Conservation (phyloP, 148 eudicot species). For the Persicaria tinctoria region DNA sequence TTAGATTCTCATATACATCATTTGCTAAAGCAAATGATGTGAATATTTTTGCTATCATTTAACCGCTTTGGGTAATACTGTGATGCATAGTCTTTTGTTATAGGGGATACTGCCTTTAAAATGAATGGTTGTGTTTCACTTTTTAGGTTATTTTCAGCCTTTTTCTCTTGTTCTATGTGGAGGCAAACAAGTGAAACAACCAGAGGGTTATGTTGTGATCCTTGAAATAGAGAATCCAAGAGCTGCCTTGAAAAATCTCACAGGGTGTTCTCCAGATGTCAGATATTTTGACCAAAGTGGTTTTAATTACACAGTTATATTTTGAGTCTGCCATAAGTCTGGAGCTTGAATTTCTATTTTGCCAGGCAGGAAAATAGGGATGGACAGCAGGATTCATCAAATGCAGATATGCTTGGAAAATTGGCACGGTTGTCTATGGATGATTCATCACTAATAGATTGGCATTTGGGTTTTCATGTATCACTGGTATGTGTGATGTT, state of each 20-base stretch:
- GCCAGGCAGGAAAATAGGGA: constrained; percentile 69
- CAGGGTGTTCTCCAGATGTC: neutral
- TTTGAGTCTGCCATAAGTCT: neutral
- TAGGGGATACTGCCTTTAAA: neutral
- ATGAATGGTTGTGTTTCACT: neutral
- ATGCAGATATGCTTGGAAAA: constrained; percentile 44
- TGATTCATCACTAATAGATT: constrained; percentile 68
- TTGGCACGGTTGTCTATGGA: constrained; percentile 49
- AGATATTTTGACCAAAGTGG: neutral
- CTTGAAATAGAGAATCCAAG: neutral
- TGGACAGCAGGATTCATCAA: constrained; percentile 42
- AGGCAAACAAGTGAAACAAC: neutral
- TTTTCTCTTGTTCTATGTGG: neutral
- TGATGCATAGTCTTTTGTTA: neutral
- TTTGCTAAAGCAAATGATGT: neutral
- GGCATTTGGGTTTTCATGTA: constrained; percentile 93
- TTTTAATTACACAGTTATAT: neutral
- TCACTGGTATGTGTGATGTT: constrained; percentile 45
- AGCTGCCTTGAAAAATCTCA: neutral
- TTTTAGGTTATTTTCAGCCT: neutral
- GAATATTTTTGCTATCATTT: neutral
- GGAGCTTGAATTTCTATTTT: constrained; percentile 14
- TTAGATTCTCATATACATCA: neutral
- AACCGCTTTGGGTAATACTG: neutral
- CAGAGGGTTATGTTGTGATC: neutral